These are phyloP conservation scores for Wickerhamiella nectarea DNA, from an alignment of 805 yeast genomes.

Conservation along the genomic window DNA sequence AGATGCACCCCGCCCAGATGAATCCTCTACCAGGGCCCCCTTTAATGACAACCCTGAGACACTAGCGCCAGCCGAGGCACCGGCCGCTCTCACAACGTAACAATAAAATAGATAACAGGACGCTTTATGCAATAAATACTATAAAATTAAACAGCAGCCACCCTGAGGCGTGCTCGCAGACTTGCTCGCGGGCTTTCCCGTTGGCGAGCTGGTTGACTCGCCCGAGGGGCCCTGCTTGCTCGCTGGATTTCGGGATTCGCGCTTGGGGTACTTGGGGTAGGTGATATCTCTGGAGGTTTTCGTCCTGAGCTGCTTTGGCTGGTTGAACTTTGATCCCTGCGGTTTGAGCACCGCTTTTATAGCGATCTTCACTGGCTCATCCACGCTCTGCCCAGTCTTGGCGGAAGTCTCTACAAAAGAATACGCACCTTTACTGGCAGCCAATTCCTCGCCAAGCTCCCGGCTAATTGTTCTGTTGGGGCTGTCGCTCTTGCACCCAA, in stretches of 20 bases:
- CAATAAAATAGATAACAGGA: no score
- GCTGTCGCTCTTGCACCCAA: conserved; percentile 73
- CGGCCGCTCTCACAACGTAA: no score
- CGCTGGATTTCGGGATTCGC: no score
- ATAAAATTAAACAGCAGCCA: background rate
- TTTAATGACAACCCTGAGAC: no score
- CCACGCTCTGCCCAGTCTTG: conserved; percentile 49
- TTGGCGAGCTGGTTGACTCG: background rate
- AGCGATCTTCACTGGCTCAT: conserved; percentile 54
- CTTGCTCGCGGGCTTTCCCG: background rate
- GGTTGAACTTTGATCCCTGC: background rate
- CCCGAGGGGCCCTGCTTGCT: no score
- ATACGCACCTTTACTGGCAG: conserved; percentile 49
- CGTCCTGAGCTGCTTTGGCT: background rate
- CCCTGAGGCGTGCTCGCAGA: background rate
- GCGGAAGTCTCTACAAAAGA: conserved; percentile 75
- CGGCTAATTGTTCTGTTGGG: conserved; percentile 21
- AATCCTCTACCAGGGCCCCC: no score
- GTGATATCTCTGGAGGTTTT: background rate
- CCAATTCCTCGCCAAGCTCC: conserved; percentile 39
- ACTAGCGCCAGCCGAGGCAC: no score
- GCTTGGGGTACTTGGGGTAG: background rate
- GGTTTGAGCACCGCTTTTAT: conserved; percentile 25
- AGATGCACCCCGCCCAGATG: no score
- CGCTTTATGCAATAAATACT: no score